Evolutionary conservation across 2,329 filamentous ascomycete genomes (phyloP), one percentile per base, ranked within the genome.

Genomic region (Penicillium sp.): DNA sequence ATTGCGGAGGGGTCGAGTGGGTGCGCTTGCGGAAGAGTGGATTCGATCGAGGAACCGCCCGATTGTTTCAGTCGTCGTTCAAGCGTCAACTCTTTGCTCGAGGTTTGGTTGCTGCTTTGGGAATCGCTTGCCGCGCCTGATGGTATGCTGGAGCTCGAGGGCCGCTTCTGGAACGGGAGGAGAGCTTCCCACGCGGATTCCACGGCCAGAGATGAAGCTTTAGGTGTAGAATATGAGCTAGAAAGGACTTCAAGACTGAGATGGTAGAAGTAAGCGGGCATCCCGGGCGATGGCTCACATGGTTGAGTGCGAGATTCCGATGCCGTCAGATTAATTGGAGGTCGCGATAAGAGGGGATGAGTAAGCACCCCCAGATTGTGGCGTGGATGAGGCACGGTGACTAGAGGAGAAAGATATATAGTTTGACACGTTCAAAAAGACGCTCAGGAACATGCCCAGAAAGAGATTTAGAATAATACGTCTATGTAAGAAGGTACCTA

Each of bases 241-340:
- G 40, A 43, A 11, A 82, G 77, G 16, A 86, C 70, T 76, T 86
- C 83, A 61, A 86, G 76, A 57, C 75, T 76, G 52, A 87, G 67
- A 63, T 86, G 82, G 63, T 83, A 87, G 68, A 85, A 85, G 68
- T 84, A 85, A 45, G 80, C 78, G 67, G 79, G 80, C 81, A 83
- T 83, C 59, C 74, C 72, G 72, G 58, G 61, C 54, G 60, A 65
- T 63, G 50, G 48, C 56, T 69, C 63, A 65, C 61, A 62, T 63
- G 39, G 39, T 55, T 25, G 39, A 25, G 39, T n/a, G 44, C 54
- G 56, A 50, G 42, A 45, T 25, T 55, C 35, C 44, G 42, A 49
- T 27, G 39, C 20, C 13, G 22, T 41, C 39, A 20, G 18, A 16
- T 41, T 41, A 22, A n/a, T 16, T 41, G 20, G 2, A 4, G 20